These are phyloP conservation scores for Madurella mycetomatis DNA, from an alignment of 2,329 filamentous ascomycete species.

Conservation along the genomic window DNA sequence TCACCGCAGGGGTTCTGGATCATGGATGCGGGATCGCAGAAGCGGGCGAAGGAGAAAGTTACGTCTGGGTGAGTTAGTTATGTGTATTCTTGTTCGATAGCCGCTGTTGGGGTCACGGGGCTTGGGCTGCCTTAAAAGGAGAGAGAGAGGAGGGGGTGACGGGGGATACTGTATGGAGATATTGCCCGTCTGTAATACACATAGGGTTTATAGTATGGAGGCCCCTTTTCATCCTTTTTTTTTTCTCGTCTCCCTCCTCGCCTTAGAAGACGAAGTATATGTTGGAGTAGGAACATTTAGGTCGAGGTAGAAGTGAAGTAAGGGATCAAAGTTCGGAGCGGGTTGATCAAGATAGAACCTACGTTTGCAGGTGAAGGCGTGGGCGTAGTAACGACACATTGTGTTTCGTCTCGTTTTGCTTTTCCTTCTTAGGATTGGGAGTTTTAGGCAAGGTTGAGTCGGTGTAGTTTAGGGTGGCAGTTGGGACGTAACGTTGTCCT, in stretches of 20 bases:
- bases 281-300: too few species aligned
- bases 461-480: not conserved
- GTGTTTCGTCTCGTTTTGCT: not conserved
- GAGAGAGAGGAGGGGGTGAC: not conserved
- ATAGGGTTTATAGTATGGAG: too few species aligned
- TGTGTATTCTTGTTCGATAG: too few species aligned
- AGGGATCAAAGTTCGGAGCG: not conserved
- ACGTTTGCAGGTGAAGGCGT: slow-evolving; percentile 34
- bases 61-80: slow-evolving; percentile 17
- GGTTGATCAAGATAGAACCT: not conserved
- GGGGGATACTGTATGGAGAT: not conserved
- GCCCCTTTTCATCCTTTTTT: too few species aligned
- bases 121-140: not conserved
- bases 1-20: slow-evolving; percentile 35
- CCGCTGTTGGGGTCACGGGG: too few species aligned
- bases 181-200: too few species aligned
- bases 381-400: slow-evolving; percentile 39
- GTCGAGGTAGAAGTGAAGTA: too few species aligned
- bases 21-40: slow-evolving; percentile 33
- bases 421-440: not conserved
- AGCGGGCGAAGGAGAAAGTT: slow-evolving; percentile 33
- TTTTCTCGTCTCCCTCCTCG: too few species aligned
- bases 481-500: not conserved
- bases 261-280: too few species aligned
- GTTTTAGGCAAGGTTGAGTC: not conserved